Evolutionary conservation across 2,329 filamentous ascomycete species (phyloP), one percentile per base, ranked within the genome.

Genomic region (Metarhizium brunneum): DNA sequence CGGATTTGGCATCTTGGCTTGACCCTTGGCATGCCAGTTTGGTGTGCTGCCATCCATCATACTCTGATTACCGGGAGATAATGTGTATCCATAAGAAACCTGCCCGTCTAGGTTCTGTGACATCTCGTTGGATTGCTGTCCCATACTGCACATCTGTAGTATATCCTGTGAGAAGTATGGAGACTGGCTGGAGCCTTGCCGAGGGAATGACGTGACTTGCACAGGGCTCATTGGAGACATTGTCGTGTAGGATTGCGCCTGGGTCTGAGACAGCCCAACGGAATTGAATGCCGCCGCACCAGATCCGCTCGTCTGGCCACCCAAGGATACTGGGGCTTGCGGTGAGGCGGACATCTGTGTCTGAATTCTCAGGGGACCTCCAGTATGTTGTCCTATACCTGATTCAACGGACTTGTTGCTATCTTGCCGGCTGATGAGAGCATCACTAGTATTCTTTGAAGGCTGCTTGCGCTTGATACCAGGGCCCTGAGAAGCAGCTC

Each of bases 31-130:
- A 2, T 56, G 56, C 56, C 56, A 57, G 16, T 29, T 50, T 13
- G 47, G 13, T 10, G 36, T 67, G 7, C 68, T 68, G 2, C 73
- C 67, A 43, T 81, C 76, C 61, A 67, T 84, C 71, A 52, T 47
- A n/a, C 40, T 40, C 51, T 47, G 50, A n/a, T 30, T 49, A 5
- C 43, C 36, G 13, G 54, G 13, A n/a, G 53, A 50, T 18, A 53
- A 25, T 20, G 38, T 32, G 7, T 54, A 57, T 13, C 84, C 85
- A 59, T 90, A 89, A 2, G 90, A 85, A 59, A 91, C 82, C 64
- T 90, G 87, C 3, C 87, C 79, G 63, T 92, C 87, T 14, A 92
- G 79, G 58, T 88, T 84, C 10, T 86, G 84, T 30, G 90, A 72
- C 54, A 84, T 76, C 2, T 73, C 73, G 57, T 75, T 72, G 20